Base-by-base conservation (phyloP, 768 basidiomycete genomes). In the Phallus indusiatus region DNA sequence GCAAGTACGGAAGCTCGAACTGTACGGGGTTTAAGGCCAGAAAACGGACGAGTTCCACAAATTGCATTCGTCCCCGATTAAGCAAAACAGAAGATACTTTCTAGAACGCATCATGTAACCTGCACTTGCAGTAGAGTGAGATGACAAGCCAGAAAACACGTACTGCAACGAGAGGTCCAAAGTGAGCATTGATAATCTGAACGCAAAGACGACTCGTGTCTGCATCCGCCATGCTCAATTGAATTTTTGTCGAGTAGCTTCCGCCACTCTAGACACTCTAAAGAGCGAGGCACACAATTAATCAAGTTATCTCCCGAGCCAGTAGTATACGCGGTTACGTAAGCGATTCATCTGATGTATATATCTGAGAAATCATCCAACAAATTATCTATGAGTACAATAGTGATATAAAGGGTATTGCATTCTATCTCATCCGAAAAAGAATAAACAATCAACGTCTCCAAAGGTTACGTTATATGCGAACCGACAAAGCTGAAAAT, bases 31-130 rank as follows among this genome's bases (percentile, higher is more conserved):
- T 83, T 86, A 24, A 91, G 70, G 28, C 74, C 76, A 1, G 91
- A 82, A 67, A 83, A 34, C 86, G 84, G 35, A 84, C 75, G 53
- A 95, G 68, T 64, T 88, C 84, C 9, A 75, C 60, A 21, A 91
- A 71, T 10, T 87, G 78, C n/a, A 95, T 74, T 48, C 92, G 82
- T n/a, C 93, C 93, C 34, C 88, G 80, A 49, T 81, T 83, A n/a
- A 95, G 77, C 18, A 95, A 76, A 18, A 78, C 76, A 21, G 81
- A 84, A 20, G 84, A 84, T 59, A 94, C 79, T 69, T 79, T 82
- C 93, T 95, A 34, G 37, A 42, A 20, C 34, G 24, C 1, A 47
- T 56, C 8, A 42, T 14, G 28, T 65, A 24, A 18, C 37, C 24
- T 34, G 9, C 24, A 51, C 56, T 34, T 34, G 59, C 35, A 46